Conservation (phyloP, 1,284 basidiomycete species). For the Fistulina hepatica region DNA sequence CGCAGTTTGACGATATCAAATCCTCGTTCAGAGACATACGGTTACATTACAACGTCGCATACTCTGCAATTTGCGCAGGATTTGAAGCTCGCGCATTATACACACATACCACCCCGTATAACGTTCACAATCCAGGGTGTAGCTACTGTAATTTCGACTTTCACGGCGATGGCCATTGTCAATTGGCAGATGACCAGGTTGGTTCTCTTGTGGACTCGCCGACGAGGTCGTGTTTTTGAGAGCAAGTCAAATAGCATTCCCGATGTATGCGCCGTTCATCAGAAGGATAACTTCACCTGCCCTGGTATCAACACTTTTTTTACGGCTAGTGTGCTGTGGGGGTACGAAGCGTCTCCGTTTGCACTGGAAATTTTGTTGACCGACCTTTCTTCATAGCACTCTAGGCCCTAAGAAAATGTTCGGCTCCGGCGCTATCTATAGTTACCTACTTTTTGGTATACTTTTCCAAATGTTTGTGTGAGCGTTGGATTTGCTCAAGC, state of each 20-base stretch:
- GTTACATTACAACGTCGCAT: too few species aligned
- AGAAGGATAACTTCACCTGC: conserved; percentile 22
- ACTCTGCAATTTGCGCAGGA: conserved; percentile 29
- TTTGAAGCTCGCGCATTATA: conserved; percentile 32
- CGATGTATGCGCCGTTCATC: conserved; percentile 11
- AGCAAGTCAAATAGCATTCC: conserved; percentile 28
- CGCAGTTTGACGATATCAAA: too few species aligned
- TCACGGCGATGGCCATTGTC: conserved; percentile 26
- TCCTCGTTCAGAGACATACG: too few species aligned
- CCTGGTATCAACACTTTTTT: conserved; percentile 22
- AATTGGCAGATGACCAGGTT: conserved; percentile 32
- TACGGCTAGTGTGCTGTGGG: conserved; percentile 14
- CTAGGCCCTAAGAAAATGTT: conserved; percentile 30
- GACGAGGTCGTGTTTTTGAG: too few species aligned
- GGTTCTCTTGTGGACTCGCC: too few species aligned
- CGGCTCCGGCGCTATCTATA: conserved; percentile 22
- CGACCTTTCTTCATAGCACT: too few species aligned
- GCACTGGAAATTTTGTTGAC: too few species aligned
- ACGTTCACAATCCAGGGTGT: conserved; percentile 30
- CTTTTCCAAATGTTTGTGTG: too few species aligned
- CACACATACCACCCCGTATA: conserved; percentile 33
- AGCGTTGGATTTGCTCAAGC: too few species aligned
- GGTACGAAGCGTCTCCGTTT: conserved; percentile 20
- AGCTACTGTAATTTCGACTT: conserved; percentile 29
- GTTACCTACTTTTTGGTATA: conserved; percentile 10